These are phyloP conservation scores for Kuraishia cidri DNA, from an alignment of 805 yeast species.

Conservation along the genomic window DNA sequence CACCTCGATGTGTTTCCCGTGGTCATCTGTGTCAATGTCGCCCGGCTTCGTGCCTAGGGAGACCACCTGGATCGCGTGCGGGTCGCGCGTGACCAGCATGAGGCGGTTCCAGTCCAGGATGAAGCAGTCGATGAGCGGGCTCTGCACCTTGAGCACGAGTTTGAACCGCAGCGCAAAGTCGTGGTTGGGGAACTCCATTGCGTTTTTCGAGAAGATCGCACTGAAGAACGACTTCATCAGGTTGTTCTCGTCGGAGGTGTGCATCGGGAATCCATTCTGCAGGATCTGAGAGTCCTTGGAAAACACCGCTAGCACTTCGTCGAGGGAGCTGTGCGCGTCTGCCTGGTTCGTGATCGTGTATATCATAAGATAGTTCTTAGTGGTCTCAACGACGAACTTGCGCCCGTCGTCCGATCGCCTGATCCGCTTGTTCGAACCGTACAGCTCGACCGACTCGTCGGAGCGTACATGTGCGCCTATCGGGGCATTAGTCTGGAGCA, in stretches of 20 bases:
- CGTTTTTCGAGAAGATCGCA: slow-evolving; percentile 13
- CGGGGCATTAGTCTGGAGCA: slow-evolving; percentile 29
- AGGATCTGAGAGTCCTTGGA: slow-evolving; percentile 17
- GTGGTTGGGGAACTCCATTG: slow-evolving; percentile 17
- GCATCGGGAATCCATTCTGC: slow-evolving; percentile 23
- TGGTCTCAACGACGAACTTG: slow-evolving; percentile 31
- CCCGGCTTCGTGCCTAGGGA: slow-evolving; percentile 10
- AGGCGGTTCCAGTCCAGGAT: slow-evolving; percentile 14
- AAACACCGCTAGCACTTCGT: slow-evolving; percentile 20
- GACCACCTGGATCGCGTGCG: slow-evolving; percentile 24
- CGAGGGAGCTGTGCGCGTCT: slow-evolving; percentile 2
- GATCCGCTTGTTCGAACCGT: slow-evolving; percentile 35
- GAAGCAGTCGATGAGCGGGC: slow-evolving; percentile 18
- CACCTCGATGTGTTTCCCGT: slow-evolving; percentile 16
- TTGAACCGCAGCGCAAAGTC: slow-evolving; percentile 22
- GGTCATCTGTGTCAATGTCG: slow-evolving; percentile 10
- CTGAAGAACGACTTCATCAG: slow-evolving; percentile 15
- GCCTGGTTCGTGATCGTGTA: slow-evolving; percentile 26
- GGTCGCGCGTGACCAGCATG: slow-evolving; percentile 17
- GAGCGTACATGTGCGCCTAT: slow-evolving; percentile 38
- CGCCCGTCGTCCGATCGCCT: slow-evolving; percentile 29
- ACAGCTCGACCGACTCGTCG: slow-evolving; percentile 28
- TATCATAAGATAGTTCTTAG: slow-evolving; percentile 27
- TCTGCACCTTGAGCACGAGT: slow-evolving; percentile 22
- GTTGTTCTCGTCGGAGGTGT: slow-evolving; percentile 4